Evolutionary conservation across 164 flowering plant genomes (phyloP), one percentile per base, ranked within the genome.

Genomic region (Aristolochia contorta): DNA sequence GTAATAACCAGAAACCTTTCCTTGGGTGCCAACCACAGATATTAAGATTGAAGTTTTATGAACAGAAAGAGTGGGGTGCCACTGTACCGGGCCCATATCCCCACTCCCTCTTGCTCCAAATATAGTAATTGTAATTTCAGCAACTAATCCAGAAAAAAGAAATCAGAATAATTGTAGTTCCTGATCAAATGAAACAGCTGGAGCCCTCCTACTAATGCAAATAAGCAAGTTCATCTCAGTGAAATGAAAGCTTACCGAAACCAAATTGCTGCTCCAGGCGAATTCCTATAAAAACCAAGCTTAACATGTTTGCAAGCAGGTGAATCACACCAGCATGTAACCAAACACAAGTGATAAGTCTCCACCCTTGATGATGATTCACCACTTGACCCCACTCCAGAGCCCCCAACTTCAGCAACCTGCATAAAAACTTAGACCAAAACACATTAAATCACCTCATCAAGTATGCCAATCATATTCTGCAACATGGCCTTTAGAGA

Each of bases 181-280:
- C 1, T 37, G 43, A 37, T 10, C 43, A 37, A 8, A 3, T 37
- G 12, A 37, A 37, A 37, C 12, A 37, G 9, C 12, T 6, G 7
- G 43, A n/a, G n/a, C n/a, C n/a, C n/a, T n/a, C n/a, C n/a, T n/a
- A 37, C 12, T 6, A 10, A 37, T 37, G 12, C 10, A 10, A 37
- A 37, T 37, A 37, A 37, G 7, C 5, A 37, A 37, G 43, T 37
- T 37, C 43, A 37, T 8, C 10, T 37, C 18, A n/a, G 50, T 13
- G 16, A 7, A 20, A 37, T 12, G 18, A 58, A 45, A 37, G 7
- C 81, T 62, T 82, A 91, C 97, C 80, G 64, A 91, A 91, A 0
- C 97, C 96, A 71, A 86, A 91, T 59, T 87, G 89, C 58, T 86
- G 95, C 47, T 91, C 97, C 15, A 91, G 86, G 62, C 93, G 93